Evolutionary conservation across 306 rosid genomes (phyloP).

Genomic region (Luffa acutangula): DNA sequence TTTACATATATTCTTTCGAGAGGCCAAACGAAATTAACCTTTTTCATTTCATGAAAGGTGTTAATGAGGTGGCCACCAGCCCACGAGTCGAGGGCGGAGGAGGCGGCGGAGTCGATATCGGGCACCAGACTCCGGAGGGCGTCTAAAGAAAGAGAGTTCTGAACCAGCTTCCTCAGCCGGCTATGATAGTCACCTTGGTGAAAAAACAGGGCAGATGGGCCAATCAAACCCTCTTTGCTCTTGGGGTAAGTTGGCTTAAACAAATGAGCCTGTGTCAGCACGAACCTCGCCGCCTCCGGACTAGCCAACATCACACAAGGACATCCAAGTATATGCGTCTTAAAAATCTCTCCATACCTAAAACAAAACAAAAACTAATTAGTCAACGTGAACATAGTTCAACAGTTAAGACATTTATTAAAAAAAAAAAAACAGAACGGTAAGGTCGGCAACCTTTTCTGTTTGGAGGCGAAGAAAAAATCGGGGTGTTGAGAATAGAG

Average conservation of each 20-base stretch:
- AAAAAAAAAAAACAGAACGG: no score
- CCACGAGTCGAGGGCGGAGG: conserved; percentile 42
- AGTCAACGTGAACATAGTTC: background rate
- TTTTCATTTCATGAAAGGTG: conserved; percentile 74
- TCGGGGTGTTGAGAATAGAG: conserved; percentile 75
- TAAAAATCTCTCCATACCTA: conserved; percentile 87
- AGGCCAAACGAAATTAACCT: conserved; percentile 15
- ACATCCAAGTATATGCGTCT: conserved; percentile 72
- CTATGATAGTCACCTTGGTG: conserved; percentile 69
- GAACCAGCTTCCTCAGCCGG: conserved; percentile 63
- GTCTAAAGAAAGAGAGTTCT: conserved; percentile 36
- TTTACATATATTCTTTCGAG: no score
- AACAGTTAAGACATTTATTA: background rate
- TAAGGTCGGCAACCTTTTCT: conserved; percentile 42
- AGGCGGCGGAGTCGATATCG: conserved; percentile 36
- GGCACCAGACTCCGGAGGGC: conserved; percentile 49
- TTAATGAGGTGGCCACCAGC: conserved; percentile 27
- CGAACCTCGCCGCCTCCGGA: conserved; percentile 76
- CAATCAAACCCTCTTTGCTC: conserved; percentile 78
- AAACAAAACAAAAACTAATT: background rate
- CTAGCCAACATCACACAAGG: conserved; percentile 82
- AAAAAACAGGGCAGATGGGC: conserved; percentile 70
- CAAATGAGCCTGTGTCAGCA: conserved; percentile 67
- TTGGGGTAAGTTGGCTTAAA: conserved; percentile 83
- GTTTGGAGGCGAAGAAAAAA: conserved; percentile 60